These are phyloP conservation scores for Xylaria sp. DNA, from an alignment of 2,329 filamentous ascomycete genomes.

Conservation along the genomic window DNA sequence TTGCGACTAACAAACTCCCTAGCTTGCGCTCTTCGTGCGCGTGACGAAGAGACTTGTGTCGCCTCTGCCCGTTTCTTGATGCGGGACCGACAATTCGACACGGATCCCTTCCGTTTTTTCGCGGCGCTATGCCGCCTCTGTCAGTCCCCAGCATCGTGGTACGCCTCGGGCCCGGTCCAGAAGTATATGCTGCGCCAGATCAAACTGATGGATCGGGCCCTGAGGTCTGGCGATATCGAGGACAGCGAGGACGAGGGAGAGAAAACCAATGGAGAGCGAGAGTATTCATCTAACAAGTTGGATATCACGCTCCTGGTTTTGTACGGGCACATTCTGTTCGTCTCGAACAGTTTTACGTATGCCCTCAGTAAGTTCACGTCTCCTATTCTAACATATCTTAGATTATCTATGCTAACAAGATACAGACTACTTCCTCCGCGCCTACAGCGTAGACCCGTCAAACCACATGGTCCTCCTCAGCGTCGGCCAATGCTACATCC, in stretches of 20 bases:
- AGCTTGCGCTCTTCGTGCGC: constrained; percentile 77
- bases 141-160: constrained; percentile 67
- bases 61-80: constrained; percentile 78
- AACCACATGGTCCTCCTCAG: constrained; percentile 77
- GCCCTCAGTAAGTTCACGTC: constrained; percentile 59
- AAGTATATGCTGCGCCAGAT: constrained; percentile 91
- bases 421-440: constrained; percentile 77
- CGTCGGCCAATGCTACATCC: constrained; percentile 78
- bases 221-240: constrained; percentile 42
- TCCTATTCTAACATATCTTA: background rate
- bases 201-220: constrained; percentile 73
- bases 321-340: constrained; percentile 85
- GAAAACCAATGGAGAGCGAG: constrained; percentile 27
- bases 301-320: constrained; percentile 80
- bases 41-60: constrained; percentile 71
- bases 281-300: constrained; percentile 45
- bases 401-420: background rate
- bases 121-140: constrained; percentile 70
- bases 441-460: constrained; percentile 64
- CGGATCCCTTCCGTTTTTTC: constrained; percentile 80
- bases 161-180: constrained; percentile 74
- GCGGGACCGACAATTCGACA: constrained; percentile 71
- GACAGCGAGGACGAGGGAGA: constrained; percentile 36
- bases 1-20: constrained; percentile 19
- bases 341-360: constrained; percentile 74